These are phyloP conservation scores for Trichoderma gamsii DNA, from an alignment of 495 filamentous ascomycete genomes.

Conservation along the genomic window DNA sequence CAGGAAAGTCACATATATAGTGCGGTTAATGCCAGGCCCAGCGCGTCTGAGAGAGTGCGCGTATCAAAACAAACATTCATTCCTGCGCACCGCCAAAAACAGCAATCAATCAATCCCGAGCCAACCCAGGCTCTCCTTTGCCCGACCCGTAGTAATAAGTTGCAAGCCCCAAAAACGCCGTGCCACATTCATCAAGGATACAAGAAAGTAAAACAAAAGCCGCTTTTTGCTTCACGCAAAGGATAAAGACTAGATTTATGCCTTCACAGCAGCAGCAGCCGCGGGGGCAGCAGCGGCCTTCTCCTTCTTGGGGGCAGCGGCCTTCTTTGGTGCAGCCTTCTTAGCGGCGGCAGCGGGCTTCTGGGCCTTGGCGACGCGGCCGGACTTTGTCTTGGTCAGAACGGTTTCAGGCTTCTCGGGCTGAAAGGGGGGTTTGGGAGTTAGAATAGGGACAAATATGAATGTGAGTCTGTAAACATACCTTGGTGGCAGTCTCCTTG, in stretches of 20 bases:
- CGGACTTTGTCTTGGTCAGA: slow-evolving; percentile 83
- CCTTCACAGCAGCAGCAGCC: slow-evolving; percentile 27
- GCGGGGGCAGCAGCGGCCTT: slow-evolving; percentile 41
- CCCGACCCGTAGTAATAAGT: slow-evolving; percentile 15
- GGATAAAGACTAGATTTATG: slow-evolving; percentile 1
- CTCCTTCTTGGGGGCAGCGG: slow-evolving; percentile 57
- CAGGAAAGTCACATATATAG: slow-evolving; percentile 14
- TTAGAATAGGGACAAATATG: slow-evolving; percentile 8
- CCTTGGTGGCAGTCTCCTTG: slow-evolving; percentile 30
- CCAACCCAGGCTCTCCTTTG: slow-evolving; percentile 11
- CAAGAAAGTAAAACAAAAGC: slow-evolving; percentile 13
- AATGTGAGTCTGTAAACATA: background rate
- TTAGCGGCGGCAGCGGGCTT: slow-evolving; percentile 45
- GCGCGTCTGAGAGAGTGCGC: slow-evolving; percentile 4
- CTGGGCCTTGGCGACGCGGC: slow-evolving; percentile 69
- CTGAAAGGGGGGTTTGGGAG: slow-evolving; percentile 6
- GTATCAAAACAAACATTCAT: slow-evolving; percentile 14
- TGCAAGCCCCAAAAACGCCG: slow-evolving; percentile 14
- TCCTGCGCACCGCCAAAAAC: slow-evolving; percentile 10
- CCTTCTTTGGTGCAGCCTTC: slow-evolving; percentile 54
- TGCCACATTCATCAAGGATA: slow-evolving; percentile 12
- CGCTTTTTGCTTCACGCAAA: slow-evolving; percentile 20
- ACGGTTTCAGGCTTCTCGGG: slow-evolving; percentile 57
- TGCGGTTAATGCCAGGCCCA: slow-evolving; percentile 9
- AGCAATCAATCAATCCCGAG: slow-evolving; percentile 12